Conservation (phyloP, 371 early-diverging fungal genomes). For the Apophysomyces elegans region DNA sequence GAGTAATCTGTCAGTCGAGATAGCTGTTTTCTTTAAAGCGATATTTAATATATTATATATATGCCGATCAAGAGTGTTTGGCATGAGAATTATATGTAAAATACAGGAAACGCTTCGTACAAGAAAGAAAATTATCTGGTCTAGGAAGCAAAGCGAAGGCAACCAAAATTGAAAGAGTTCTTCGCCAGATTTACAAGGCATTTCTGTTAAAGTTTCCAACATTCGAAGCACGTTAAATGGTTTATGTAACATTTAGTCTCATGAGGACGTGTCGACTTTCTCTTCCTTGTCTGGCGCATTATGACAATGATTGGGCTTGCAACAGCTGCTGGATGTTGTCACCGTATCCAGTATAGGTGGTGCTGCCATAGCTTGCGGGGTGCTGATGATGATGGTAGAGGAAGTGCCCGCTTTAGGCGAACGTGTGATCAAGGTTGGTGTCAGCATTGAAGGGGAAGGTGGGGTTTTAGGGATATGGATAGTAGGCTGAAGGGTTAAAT, state of each 20-base stretch:
- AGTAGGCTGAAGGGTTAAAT: conserved; percentile 29
- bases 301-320: conserved; percentile 11
- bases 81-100: too few relatives aligned
- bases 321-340: conserved; percentile 35
- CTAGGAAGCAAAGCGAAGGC: too few relatives aligned
- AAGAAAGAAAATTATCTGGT: too few relatives aligned
- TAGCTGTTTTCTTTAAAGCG: background rate
- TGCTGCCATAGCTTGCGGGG: conserved; percentile 40
- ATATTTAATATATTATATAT: too few relatives aligned
- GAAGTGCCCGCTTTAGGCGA: conserved; percentile 26
- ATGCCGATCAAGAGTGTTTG: too few relatives aligned
- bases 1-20: background rate
- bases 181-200: background rate
- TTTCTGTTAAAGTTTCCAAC: background rate
- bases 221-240: too few relatives aligned
- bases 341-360: conserved; percentile 44
- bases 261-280: background rate
- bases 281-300: background rate
- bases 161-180: too few relatives aligned
- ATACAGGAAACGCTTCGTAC: too few relatives aligned
- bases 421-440: background rate
- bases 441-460: conserved; percentile 15
- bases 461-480: conserved; percentile 14
- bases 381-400: conserved; percentile 30
- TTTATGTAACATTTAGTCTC: background rate